Evolutionary conservation across 805 yeast species (phyloP).

Genomic region (Metschnikowia amazonensis): DNA sequence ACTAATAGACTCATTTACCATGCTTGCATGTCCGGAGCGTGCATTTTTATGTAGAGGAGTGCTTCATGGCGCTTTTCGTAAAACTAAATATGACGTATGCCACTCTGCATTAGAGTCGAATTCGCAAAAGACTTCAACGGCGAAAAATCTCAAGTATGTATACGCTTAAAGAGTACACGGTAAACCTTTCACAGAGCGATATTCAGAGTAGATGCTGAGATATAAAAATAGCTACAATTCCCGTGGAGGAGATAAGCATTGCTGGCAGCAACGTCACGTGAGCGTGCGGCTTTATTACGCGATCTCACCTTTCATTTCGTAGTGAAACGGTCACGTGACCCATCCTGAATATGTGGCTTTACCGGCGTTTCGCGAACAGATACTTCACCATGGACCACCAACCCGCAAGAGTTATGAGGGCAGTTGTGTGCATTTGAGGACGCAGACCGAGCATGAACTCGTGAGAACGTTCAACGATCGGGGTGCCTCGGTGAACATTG

Average conservation of each 20-base stretch:
- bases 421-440: neutral
- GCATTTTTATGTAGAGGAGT: conserved; percentile 33
- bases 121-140: conserved; percentile 27
- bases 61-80: conserved; percentile 31
- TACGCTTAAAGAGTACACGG: conserved; percentile 7
- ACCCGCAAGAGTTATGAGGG: neutral
- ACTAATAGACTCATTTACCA: neutral
- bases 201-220: no score
- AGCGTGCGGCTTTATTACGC: neutral
- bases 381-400: no score
- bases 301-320: neutral
- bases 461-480: neutral
- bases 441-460: neutral
- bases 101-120: conserved; percentile 28
- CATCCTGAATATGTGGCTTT: no score
- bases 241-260: no score
- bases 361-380: no score
- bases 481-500: neutral
- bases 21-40: conserved; percentile 14
- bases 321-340: neutral
- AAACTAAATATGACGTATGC: conserved; percentile 31
- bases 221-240: no score
- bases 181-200: no score
- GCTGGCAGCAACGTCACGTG: neutral
- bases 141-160: conserved; percentile 24